Evolutionary conservation across 2,329 filamentous ascomycete genomes (phyloP), one percentile per base, ranked within the genome.

Genomic region (Didymella arachidicola): DNA sequence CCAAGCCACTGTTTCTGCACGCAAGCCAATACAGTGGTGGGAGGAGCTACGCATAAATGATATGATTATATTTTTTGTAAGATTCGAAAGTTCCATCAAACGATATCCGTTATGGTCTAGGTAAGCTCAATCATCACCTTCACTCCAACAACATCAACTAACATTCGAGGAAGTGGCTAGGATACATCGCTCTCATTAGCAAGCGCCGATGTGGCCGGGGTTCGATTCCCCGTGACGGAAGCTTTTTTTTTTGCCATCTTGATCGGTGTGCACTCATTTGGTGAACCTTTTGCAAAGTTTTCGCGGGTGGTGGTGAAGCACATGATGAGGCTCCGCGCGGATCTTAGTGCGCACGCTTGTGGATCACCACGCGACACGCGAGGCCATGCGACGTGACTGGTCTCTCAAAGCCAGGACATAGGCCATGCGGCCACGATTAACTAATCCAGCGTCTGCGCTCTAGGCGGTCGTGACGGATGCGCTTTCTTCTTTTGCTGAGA

Each of bases 171-270:
- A 43, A 53, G 51, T 54, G 52, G 52, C 52, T 54, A 48, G 52
- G 52, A 54, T 54, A 26, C 22, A 36, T 47, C 52, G 52, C 52
- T 54, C 52, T 54, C 52, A 54, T 29, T 6, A 2, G 18, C 32
- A 30, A 53, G 50, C 16, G 50, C 42, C 32, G 51, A 46, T 32
- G 34, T 30, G 42, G 39, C 30, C 46, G 39, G 52, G 51, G 39
- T 53, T 53, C 43, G 41, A 55, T 56, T 44, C 44, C 43, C 41
- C 49, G 41, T 55, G 50, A 47, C 52, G 52, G 52, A 54, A 41
- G 1, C 10, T 14, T 42, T 12, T 4, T 42, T 42, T 42, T 42
- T 30, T 11, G 29, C 3, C 3, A 2, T 6, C 4, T 0, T 32
- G 30, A 14, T 14, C 29, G 30, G 3, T 4, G 11, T 14, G 30